Conservation (phyloP, 73 alveolate genomes). For the Paramecium primaurelia region DNA sequence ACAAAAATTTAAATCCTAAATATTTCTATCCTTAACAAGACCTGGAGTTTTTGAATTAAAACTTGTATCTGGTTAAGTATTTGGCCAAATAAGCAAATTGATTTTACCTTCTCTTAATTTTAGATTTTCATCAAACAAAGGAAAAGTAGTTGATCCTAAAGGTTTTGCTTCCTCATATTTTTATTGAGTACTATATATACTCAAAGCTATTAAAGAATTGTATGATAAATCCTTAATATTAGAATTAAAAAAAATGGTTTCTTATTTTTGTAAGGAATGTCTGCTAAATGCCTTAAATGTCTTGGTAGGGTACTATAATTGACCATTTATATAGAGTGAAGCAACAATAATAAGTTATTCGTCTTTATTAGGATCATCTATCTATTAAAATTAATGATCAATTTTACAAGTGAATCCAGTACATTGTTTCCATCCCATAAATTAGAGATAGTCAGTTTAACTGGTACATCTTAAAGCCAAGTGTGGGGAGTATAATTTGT, state of each 20-base stretch:
- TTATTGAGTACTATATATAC: slow-evolving; percentile 13
- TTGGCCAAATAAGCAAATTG: slow-evolving; percentile 58
- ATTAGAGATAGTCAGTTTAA: slow-evolving; percentile 5
- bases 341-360: neutral
- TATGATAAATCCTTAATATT: slow-evolving; percentile 48
- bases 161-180: slow-evolving; percentile 36
- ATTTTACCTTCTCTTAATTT: slow-evolving; percentile 44
- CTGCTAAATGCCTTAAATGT: neutral
- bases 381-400: neutral
- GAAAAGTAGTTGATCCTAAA: slow-evolving; percentile 42
- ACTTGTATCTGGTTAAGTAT: slow-evolving; percentile 12
- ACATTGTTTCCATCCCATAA: slow-evolving; percentile 11
- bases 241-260: slow-evolving; percentile 31
- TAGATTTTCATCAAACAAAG: slow-evolving; percentile 54
- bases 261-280: neutral
- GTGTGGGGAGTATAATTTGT: slow-evolving; percentile 40
- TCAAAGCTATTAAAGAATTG: slow-evolving; percentile 36
- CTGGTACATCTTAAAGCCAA: slow-evolving; percentile 19
- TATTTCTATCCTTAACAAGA: slow-evolving; percentile 37
- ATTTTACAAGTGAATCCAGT: neutral
- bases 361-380: neutral
- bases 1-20: slow-evolving; percentile 42
- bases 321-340: neutral
- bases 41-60: slow-evolving; percentile 55
- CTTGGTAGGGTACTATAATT: neutral